These are phyloP conservation scores for Pythium grandisporangium DNA, from an alignment of 352 stramenopile species.

Conservation along the genomic window DNA sequence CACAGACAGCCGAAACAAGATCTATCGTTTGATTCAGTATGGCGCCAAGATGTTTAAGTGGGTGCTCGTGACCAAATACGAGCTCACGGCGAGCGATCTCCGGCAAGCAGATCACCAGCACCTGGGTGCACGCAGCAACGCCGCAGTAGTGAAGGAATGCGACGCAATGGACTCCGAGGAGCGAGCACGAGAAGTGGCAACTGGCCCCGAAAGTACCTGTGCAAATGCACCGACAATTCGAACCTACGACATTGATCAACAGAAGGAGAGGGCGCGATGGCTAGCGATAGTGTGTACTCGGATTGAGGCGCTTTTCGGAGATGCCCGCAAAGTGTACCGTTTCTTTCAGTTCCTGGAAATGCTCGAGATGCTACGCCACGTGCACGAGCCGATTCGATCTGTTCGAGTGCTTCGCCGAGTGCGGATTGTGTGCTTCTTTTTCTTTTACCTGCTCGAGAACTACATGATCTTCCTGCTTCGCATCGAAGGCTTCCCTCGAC, in stretches of 20 bases:
- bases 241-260: neutral
- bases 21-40: slow-evolving; percentile 59
- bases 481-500: slow-evolving; percentile 20
- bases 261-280: slow-evolving; percentile 1
- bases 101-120: too few relatives aligned
- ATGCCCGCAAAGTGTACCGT: slow-evolving; percentile 48
- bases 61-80: slow-evolving; percentile 14
- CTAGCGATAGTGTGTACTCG: slow-evolving; percentile 16
- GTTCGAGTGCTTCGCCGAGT: slow-evolving; percentile 28
- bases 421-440: slow-evolving; percentile 47
- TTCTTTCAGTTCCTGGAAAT: slow-evolving; percentile 65
- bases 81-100: slow-evolving; percentile 7
- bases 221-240: neutral
- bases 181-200: neutral
- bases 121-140: too few relatives aligned
- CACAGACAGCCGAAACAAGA: slow-evolving; percentile 46
- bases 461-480: slow-evolving; percentile 40
- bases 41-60: slow-evolving; percentile 42
- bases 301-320: slow-evolving; percentile 39
- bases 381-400: slow-evolving; percentile 15
- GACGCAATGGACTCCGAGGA: too few relatives aligned
- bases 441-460: slow-evolving; percentile 62
- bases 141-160: too few relatives aligned
- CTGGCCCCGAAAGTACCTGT: neutral
- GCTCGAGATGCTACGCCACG: slow-evolving; percentile 33